Percentiles rank a stretch among this genome's conserved stretches.
These are phyloP conservation scores for Nicotiana tabacum DNA, from an alignment of 257 asterid genomes.

Conservation along the genomic window DNA sequence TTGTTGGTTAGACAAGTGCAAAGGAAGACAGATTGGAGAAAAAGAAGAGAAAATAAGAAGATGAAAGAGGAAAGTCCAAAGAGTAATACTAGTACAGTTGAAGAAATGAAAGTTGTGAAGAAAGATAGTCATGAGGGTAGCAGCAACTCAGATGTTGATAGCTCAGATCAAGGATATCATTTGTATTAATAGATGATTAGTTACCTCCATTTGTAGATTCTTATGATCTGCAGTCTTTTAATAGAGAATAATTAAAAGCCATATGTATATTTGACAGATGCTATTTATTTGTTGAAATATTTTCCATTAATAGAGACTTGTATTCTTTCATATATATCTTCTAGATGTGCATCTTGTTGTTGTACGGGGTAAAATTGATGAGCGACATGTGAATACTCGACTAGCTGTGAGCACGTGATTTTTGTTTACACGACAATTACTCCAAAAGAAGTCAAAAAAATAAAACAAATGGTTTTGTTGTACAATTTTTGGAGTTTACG, in stretches of 20 bases:
- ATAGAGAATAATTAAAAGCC: neutral
- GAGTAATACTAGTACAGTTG: conserved; percentile 34
- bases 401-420: too few relatives aligned
- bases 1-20: conserved; percentile 39
- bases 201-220: neutral
- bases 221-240: neutral
- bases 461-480: too few relatives aligned
- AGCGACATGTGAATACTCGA: too few relatives aligned
- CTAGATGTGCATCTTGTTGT: neutral
- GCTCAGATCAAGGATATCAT: conserved; percentile 57
- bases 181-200: conserved; percentile 19
- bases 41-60: conserved; percentile 11
- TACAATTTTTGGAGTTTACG: too few relatives aligned
- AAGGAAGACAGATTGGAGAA: conserved; percentile 41
- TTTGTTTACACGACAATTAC: too few relatives aligned
- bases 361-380: too few relatives aligned
- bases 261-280: neutral
- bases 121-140: conserved; percentile 25
- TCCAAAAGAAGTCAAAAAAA: too few relatives aligned
- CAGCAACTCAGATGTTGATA: conserved; percentile 48
- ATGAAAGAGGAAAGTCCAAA: conserved; percentile 25
- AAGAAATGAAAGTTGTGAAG: conserved; percentile 24
- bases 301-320: neutral
- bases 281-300: neutral
- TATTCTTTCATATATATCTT: neutral